Evolutionary conservation across 345 rosid species (phyloP).

Genomic region (Lagerstroemia speciosa): DNA sequence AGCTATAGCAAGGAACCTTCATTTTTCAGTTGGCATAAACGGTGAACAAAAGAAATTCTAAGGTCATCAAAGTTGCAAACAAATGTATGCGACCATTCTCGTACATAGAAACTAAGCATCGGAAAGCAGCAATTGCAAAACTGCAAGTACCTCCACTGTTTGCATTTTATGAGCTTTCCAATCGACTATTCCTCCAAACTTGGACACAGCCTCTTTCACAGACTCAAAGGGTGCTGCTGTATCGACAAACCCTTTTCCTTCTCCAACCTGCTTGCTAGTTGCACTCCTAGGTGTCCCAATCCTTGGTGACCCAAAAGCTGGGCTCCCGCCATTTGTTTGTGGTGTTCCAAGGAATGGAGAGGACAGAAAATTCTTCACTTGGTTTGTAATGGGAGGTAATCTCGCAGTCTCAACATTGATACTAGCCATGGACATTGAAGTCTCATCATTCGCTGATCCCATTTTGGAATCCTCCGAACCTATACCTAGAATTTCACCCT

Average conservation of each 20-base stretch:
- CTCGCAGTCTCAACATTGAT: neutral
- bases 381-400: neutral
- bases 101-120: no score
- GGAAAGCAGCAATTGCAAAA: neutral
- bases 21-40: no score
- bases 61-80: no score
- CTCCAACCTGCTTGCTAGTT: conserved; percentile 18
- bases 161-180: conserved; percentile 89
- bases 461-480: conserved; percentile 7
- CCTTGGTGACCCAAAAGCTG: conserved; percentile 2
- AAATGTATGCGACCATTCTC: no score
- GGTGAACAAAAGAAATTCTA: no score
- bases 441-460: neutral
- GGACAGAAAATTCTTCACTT: conserved; percentile 3
- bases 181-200: conserved; percentile 90
- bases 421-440: neutral
- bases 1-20: neutral
- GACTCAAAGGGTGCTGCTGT: conserved; percentile 88
- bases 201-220: conserved; percentile 90
- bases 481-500: neutral
- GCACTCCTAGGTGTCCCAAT: conserved; percentile 18
- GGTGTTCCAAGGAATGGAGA: conserved; percentile 10
- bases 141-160: conserved; percentile 57
- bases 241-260: conserved; percentile 54
- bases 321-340: conserved; percentile 5